A percentile compares a stretch with the other conserved stretches of the same genome.
Evolutionary conservation across 2,329 filamentous ascomycete species (phyloP).

Genomic region (Epichloe coenophiala): DNA sequence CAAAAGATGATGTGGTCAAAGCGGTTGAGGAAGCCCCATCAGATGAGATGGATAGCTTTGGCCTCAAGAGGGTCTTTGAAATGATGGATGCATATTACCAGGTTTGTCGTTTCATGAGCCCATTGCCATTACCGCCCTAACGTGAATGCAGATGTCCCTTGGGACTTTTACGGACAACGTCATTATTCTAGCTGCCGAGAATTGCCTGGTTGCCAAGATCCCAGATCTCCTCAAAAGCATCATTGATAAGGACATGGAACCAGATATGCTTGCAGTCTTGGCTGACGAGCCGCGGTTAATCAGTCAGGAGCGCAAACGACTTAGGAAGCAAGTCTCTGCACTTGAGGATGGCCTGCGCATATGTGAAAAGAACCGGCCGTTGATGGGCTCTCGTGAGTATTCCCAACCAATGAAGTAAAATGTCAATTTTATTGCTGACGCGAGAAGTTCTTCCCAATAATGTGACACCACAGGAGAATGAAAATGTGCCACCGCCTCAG

Average conservation of each 20-base stretch:
- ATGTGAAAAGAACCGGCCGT: not conserved
- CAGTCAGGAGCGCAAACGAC: not conserved
- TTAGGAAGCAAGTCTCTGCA: not conserved
- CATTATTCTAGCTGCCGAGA: conserved; percentile 3
- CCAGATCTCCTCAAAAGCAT: not conserved
- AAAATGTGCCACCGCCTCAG: too few relatives aligned
- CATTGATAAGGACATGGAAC: not conserved
- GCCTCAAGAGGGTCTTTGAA: conserved; percentile 26
- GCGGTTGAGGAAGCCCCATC: conserved; percentile 7
- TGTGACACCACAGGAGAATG: too few relatives aligned
- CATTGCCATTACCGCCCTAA: not conserved
- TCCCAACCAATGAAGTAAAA: too few relatives aligned
- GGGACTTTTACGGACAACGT: conserved; percentile 4
- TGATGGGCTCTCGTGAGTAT: not conserved
- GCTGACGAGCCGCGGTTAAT: not conserved
- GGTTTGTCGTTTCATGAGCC: conserved; percentile 12
- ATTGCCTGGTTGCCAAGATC: conserved; percentile 3
- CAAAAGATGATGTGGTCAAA: conserved; percentile 5
- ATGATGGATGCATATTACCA: conserved; percentile 31
- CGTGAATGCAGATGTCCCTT: not conserved
- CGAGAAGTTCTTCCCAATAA: not conserved
- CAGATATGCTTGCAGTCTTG: not conserved
- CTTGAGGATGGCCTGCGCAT: not conserved
- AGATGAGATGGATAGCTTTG: conserved; percentile 12
- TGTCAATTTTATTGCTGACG: not conserved